phyloP scores from a whole-genome alignment of 768 basidiomycete species.

The Suillus tomentosus region DNA sequence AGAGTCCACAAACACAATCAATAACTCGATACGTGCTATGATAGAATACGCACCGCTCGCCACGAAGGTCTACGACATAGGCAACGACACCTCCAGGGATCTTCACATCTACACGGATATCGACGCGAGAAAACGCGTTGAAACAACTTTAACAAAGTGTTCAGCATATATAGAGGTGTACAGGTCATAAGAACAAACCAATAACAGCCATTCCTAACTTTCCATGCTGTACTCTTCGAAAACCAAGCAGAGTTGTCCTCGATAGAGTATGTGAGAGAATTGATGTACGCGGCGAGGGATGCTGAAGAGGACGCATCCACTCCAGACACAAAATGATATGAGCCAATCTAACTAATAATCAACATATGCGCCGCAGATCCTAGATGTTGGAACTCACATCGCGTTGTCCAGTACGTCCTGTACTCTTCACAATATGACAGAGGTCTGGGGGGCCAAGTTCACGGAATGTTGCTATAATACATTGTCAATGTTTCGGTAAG shows the following conservation, averaged over 20 bases:
- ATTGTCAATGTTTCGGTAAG: constrained; percentile 9
- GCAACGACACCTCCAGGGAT: constrained; percentile 97
- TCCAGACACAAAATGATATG: constrained; percentile 98
- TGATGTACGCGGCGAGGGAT: constrained; percentile 96
- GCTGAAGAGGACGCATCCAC: constrained; percentile 98
- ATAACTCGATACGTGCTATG: neutral
- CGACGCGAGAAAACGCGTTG: constrained; percentile 96
- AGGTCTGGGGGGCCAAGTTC: constrained; percentile 98
- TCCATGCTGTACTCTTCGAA: constrained; percentile 81
- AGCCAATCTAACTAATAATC: constrained; percentile 64
- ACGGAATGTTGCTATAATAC: constrained; percentile 78
- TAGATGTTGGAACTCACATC: constrained; percentile 60
- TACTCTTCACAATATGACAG: constrained; percentile 93
- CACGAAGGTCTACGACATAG: constrained; percentile 91
- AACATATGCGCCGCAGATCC: neutral
- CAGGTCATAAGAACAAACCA: constrained; percentile 55
- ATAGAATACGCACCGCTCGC: constrained; percentile 72
- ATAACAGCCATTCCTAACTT: constrained; percentile 90
- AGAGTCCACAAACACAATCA: constrained; percentile 4
- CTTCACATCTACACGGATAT: constrained; percentile 96
- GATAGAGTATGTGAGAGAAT: constrained; percentile 94
- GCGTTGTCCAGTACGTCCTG: constrained; percentile 78
- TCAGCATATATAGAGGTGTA: neutral
- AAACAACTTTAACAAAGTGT: constrained; percentile 65
- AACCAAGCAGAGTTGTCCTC: constrained; percentile 95